Conservation (phyloP, 306 rosid genomes). For the Vigna reflexopilosa region DNA sequence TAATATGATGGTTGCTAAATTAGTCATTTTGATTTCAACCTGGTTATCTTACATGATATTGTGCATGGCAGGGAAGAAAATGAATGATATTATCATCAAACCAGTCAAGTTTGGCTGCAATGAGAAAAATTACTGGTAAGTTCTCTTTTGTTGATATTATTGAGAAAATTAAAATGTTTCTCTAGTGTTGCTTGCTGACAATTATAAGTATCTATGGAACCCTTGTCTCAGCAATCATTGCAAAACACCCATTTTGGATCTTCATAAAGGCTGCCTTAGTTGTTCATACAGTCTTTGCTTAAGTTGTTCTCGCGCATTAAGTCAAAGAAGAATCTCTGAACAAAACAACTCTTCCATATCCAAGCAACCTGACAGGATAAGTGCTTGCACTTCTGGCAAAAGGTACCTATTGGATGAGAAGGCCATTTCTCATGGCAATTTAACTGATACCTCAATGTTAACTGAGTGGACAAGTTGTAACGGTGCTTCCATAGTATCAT, state of each 20-base stretch:
- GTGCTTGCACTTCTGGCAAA: slow-evolving; percentile 46
- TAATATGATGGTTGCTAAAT: slow-evolving; percentile 33
- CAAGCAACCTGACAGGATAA: slow-evolving; percentile 51
- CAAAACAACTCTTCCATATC: slow-evolving; percentile 45
- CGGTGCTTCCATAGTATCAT: slow-evolving; percentile 55
- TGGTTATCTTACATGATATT: slow-evolving; percentile 16
- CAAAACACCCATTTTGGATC: slow-evolving; percentile 76
- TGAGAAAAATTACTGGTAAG: slow-evolving; percentile 67
- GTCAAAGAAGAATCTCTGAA: slow-evolving; percentile 54
- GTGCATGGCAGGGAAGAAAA: slow-evolving; percentile 65
- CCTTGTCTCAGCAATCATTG: slow-evolving; percentile 78
- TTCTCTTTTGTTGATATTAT: slow-evolving; percentile 33
- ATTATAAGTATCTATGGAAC: slow-evolving; percentile 40
- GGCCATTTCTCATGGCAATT: slow-evolving; percentile 48
- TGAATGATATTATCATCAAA: slow-evolving; percentile 74
- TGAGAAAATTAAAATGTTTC: slow-evolving; percentile 32
- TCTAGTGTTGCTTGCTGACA: slow-evolving; percentile 43
- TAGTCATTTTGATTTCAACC: slow-evolving; percentile 14
- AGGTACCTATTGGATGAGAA: slow-evolving; percentile 50
- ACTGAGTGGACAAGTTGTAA: slow-evolving; percentile 54
- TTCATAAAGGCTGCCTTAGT: slow-evolving; percentile 89
- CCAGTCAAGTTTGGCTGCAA: slow-evolving; percentile 64
- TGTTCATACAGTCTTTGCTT: slow-evolving; percentile 89
- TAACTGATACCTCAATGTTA: slow-evolving; percentile 52
- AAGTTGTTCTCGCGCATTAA: slow-evolving; percentile 69